Conservation (phyloP, 306 rosid genomes). For the Ceratonia siliqua region DNA sequence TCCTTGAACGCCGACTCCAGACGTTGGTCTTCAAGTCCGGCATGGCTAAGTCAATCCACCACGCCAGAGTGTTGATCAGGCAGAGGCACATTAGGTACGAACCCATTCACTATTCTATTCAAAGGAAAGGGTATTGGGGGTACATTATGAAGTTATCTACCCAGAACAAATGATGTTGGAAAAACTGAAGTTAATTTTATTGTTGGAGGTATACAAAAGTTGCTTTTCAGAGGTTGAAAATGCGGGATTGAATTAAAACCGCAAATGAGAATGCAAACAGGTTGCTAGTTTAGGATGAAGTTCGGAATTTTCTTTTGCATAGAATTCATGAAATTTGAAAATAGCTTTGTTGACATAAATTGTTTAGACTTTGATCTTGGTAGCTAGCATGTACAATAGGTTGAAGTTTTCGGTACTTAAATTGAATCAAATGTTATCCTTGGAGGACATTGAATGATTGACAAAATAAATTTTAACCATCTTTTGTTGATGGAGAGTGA, state of each 20-base stretch:
- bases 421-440: background rate
- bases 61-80: constrained; percentile 50
- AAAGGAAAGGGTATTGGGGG: too few relatives aligned
- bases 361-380: background rate
- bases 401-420: background rate
- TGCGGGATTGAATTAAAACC: background rate
- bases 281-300: background rate
- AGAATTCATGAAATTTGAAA: background rate
- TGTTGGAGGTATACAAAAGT: too few relatives aligned
- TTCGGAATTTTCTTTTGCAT: background rate
- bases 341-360: background rate
- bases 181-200: too few relatives aligned
- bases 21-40: constrained; percentile 49
- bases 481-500: background rate
- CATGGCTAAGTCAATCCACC: constrained; percentile 58
- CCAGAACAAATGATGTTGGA: too few relatives aligned
- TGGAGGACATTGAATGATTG: background rate
- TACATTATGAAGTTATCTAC: too few relatives aligned
- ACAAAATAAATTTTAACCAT: background rate
- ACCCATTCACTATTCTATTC: too few relatives aligned
- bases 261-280: too few relatives aligned
- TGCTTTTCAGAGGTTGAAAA: background rate
- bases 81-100: constrained; percentile 49
- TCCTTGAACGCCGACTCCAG: constrained; percentile 52
- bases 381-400: too few relatives aligned